Base-by-base conservation (phyloP, 2,329 filamentous ascomycete genomes). In the Curvularia spicifera region DNA sequence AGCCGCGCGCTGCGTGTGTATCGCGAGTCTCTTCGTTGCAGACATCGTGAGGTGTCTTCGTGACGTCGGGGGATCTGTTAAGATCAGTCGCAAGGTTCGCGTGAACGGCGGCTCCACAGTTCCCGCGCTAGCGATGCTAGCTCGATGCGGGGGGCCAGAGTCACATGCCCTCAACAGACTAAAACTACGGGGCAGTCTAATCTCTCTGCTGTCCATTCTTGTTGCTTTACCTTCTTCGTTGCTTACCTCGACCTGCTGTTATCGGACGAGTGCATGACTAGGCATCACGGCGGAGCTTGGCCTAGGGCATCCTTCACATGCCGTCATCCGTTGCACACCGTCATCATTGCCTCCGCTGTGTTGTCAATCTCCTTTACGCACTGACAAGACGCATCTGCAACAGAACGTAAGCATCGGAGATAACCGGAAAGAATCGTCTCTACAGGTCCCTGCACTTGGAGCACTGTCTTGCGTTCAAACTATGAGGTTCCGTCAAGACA, bases 11-110 rank as follows among this genome's bases (percentile, higher is more conserved):
- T n/a, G 12, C 20, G 24, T 22, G 24, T 40, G 24, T 44, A 50
- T 42, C 45, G 42, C 42, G 35, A 43, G 53, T 29, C 40, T 18
- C 24, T 22, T 44, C 9, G 44, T 52, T 44, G n/a, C 24, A 51
- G 26, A 49, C 61, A 64, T 62, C 37, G 54, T 64, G 59, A 61
- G 49, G 22, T 51, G 55, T 53, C 40, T 56, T 54, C 49, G 63
- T 67, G 65, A 67, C 53, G 54, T 57, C 31, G 53, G 42, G 10
- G 51, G 46, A 33, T 33, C 45, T 47, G 35, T 46, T 42, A 22
- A 51, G 47, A 63, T 65, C 63, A 65, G 55, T 57, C 46, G 62
- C 50, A 42, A 51, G 55, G 57, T 44, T 63, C 62, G 60, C 61
- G 60, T 64, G 56, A 22, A 59, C 46, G 49, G 52, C 28, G 52